These are phyloP conservation scores for Leptographium galeiforme DNA, from an alignment of 2,329 filamentous ascomycete species.

Conservation along the genomic window DNA sequence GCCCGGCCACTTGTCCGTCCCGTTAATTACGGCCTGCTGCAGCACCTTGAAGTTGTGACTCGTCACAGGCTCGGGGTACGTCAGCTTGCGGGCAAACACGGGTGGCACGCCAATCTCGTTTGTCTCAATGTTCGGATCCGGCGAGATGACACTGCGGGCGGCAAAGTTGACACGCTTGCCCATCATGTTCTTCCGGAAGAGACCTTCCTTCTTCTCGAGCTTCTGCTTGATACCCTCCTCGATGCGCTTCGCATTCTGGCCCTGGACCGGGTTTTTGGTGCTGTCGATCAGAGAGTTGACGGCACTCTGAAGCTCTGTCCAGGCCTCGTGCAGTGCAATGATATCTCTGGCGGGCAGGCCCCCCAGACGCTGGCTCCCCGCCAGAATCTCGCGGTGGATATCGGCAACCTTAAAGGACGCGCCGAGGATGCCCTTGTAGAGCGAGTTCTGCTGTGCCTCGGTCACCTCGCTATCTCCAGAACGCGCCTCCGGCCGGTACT, in stretches of 20 bases:
- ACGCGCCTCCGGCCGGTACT: slow-evolving; percentile 73
- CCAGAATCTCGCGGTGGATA: slow-evolving; percentile 56
- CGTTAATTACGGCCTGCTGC: slow-evolving; percentile 92
- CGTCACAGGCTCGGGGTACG: slow-evolving; percentile 93
- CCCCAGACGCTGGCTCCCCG: slow-evolving; percentile 17
- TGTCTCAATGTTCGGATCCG: slow-evolving; percentile 96
- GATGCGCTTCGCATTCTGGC: slow-evolving; percentile 61
- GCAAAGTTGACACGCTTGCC: slow-evolving; percentile 99
- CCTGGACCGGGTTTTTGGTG: slow-evolving; percentile 71
- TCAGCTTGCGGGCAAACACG: slow-evolving; percentile 93
- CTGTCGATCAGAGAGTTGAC: slow-evolving; percentile 91
- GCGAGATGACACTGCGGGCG: slow-evolving; percentile 92
- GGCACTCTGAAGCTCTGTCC: slow-evolving; percentile 71
- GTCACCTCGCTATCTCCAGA: slow-evolving; percentile 71
- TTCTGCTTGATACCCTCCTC: slow-evolving; percentile 96
- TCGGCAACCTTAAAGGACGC: slow-evolving; percentile 60
- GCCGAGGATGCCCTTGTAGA: slow-evolving; percentile 75
- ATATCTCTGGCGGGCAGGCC: slow-evolving; percentile 40
- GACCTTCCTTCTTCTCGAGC: slow-evolving; percentile 94
- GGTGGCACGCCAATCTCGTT: slow-evolving; percentile 97
- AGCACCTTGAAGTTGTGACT: slow-evolving; percentile 94
- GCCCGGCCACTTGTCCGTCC: slow-evolving; percentile 84
- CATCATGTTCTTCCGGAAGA: slow-evolving; percentile 99
- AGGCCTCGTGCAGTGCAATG: slow-evolving; percentile 66
- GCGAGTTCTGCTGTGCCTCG: slow-evolving; percentile 76